Conservation (phyloP, 1,284 basidiomycete species). For the Marasmius sp. region DNA sequence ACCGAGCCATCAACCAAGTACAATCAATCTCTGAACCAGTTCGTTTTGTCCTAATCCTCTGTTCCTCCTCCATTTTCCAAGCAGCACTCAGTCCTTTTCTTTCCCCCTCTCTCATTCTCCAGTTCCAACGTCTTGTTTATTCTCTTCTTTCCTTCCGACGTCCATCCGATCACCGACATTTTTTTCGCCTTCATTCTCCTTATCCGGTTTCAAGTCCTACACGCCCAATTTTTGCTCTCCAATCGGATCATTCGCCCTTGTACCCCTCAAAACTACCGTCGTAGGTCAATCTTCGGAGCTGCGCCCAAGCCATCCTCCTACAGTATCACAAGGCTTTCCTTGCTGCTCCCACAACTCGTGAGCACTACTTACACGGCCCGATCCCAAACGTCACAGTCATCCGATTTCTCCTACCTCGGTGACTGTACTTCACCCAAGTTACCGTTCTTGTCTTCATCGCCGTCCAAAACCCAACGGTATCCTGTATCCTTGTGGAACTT, state of each 20-base stretch:
- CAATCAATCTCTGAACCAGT: too few relatives aligned
- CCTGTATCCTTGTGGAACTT: neutral
- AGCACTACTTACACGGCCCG: slow-evolving; percentile 1
- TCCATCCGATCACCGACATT: slow-evolving; percentile 24
- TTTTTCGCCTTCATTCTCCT: slow-evolving; percentile 15
- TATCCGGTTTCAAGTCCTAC: slow-evolving; percentile 20
- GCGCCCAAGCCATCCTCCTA: neutral
- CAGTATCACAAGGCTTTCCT: slow-evolving; percentile 6
- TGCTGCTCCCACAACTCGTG: slow-evolving; percentile 1
- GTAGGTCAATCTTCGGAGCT: slow-evolving; percentile 12
- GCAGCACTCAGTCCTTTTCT: neutral
- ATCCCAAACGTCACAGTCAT: neutral
- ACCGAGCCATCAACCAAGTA: too few relatives aligned
- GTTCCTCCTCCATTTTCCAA: neutral
- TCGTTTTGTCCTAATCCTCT: neutral
- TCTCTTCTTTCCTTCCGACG: slow-evolving; percentile 17
- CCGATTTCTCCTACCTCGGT: slow-evolving; percentile 14
- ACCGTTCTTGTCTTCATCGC: neutral
- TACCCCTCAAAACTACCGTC: slow-evolving; percentile 10
- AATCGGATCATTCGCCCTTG: slow-evolving; percentile 11
- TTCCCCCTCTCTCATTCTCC: slow-evolving; percentile 2
- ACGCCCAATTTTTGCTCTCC: slow-evolving; percentile 16
- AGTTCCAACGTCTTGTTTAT: neutral
- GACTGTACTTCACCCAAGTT: neutral
- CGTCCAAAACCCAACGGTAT: neutral